A percentile compares a stretch with the other conserved stretches of the same genome.
Evolutionary conservation across 768 basidiomycete species (phyloP).

Genomic region (Calocybe indica): DNA sequence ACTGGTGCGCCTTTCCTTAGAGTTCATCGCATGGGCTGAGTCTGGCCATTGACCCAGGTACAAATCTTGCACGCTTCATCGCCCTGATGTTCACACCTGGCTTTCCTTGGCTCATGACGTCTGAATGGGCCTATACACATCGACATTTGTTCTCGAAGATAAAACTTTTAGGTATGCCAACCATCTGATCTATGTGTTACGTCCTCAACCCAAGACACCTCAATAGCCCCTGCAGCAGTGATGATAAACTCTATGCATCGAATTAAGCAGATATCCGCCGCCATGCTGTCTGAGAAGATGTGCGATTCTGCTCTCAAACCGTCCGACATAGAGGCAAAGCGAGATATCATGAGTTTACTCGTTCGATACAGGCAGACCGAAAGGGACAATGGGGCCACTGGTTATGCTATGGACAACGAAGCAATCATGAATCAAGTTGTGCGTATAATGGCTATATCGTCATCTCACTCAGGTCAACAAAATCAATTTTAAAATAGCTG

Average conservation of each 20-base stretch:
- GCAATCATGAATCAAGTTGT: conserved; percentile 51
- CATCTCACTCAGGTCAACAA: background rate
- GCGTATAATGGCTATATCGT: conserved; percentile 7
- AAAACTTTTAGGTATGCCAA: conserved; percentile 13
- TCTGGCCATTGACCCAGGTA: conserved; percentile 7
- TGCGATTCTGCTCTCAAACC: conserved; percentile 23
- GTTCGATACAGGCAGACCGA: conserved; percentile 37
- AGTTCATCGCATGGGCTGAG: background rate
- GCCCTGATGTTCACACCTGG: conserved; percentile 31
- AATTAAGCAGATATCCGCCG: conserved; percentile 32
- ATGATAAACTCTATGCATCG: conserved; percentile 34
- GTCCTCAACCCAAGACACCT: background rate
- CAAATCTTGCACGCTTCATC: conserved; percentile 31
- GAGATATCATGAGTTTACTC: conserved; percentile 48
- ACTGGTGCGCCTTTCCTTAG: conserved; percentile 15
- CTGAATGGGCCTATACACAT: conserved; percentile 30
- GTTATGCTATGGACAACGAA: conserved; percentile 37
- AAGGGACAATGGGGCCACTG: conserved; percentile 21
- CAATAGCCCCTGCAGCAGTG: conserved; percentile 13
- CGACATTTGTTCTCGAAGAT: conserved; percentile 23
- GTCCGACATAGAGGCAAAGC: conserved; percentile 34
- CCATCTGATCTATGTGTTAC: background rate
- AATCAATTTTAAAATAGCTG: conserved; percentile 19
- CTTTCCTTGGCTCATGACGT: conserved; percentile 19
- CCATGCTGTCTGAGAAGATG: conserved; percentile 37